phyloP scores from a whole-genome alignment of 1,284 basidiomycete species.

The Cutaneotrichosporon cyanovorans region DNA sequence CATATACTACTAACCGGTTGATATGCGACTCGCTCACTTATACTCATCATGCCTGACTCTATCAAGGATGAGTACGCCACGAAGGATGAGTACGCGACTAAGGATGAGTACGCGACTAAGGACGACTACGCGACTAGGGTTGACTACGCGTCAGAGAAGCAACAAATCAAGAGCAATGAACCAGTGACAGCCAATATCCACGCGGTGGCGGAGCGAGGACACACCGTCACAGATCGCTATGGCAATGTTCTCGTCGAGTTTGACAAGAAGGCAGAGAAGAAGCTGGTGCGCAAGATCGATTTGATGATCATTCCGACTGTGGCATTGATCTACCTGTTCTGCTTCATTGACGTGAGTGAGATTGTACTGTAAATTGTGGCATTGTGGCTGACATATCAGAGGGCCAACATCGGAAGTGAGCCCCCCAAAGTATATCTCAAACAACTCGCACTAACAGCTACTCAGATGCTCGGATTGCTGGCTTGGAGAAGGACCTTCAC shows the following conservation, averaged over 20 bases:
- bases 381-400: neutral
- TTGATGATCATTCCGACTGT: conserved; percentile 17
- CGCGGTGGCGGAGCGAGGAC: conserved; percentile 8
- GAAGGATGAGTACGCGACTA: no score
- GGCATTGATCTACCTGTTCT: conserved; percentile 15
- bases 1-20: no score
- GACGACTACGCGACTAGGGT: neutral
- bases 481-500: conserved; percentile 15
- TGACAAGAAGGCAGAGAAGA: conserved; percentile 16
- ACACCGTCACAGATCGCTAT: conserved; percentile 8
- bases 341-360: conserved; percentile 13
- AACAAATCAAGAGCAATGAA: no score
- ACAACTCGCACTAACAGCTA: no score
- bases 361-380: no score
- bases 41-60: no score
- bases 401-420: conserved; percentile 17
- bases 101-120: no score
- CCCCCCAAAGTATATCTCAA: no score
- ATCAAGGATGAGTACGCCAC: no score
- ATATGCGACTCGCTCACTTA: no score
- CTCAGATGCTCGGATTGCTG: conserved; percentile 18
- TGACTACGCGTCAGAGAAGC: no score
- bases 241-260: conserved; percentile 10
- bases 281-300: conserved; percentile 21
- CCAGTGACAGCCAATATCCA: neutral